Evolutionary conservation across 495 filamentous ascomycete genomes (phyloP), one percentile per base, ranked within the genome.

Genomic region (Xylaria curta): DNA sequence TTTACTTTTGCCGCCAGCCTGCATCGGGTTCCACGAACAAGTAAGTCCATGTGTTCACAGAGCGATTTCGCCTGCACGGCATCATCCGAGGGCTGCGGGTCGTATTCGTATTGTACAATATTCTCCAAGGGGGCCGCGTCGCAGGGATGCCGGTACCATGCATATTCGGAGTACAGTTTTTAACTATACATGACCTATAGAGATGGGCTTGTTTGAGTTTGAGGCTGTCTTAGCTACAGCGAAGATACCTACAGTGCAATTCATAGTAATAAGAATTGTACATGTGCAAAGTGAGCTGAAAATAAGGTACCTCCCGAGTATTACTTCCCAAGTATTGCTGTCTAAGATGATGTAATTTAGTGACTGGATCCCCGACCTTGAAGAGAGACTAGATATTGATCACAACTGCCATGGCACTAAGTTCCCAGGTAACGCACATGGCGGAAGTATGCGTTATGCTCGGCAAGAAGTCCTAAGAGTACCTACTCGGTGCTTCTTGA

Each of bases 111-210:
- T 67, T 66, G 49, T 53, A 47, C 56, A 31, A 59, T 59, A 47
- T 49, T 51, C 21, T 31, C 40, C n/a, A 58, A 51, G 46, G 47
- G 47, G 38, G 24, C n/a, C n/a, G 51, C 51, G 56, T 47, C 69
- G 38, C 69, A 66, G 60, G 69, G 62, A 58, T 59, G 46, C 58
- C 58, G 33, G 46, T 9, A 47, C 36, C 40, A 49, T 66, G 69
- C 69, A 71, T 70, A 42, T 40, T 40, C 36, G 65, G 65, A 59
- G 68, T 70, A 70, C 42, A 63, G 58, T 58, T 60, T 31, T 38
- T 19, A 36, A 49, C 46, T 33, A 62, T 53, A 47, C 60, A 26
- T 42, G 60, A 38, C n/a, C n/a, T 47, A 3, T 36, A 33, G 33
- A 60, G 26, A 46, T 3, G 19, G 40, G 4, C 28, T 66, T 51